Evolutionary conservation across 2,329 filamentous ascomycete genomes (phyloP).

Genomic region (Drechslera avenae): DNA sequence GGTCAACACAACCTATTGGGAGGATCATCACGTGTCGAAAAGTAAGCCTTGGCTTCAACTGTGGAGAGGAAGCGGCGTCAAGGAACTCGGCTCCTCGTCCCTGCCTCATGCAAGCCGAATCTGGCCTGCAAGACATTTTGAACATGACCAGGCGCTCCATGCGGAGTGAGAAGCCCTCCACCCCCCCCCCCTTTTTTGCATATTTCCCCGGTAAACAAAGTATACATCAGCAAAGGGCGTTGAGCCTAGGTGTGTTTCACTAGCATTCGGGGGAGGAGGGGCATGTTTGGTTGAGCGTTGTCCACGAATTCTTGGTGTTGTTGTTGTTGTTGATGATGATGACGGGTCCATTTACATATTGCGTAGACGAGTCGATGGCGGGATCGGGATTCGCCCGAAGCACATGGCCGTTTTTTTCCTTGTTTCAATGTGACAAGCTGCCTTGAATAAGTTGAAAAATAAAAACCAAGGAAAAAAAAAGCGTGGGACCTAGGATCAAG

Average conservation of each 20-base stretch:
- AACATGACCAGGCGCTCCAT: neutral
- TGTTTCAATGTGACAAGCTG: constrained; percentile 8
- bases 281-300: constrained; percentile 3
- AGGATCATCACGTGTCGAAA: no score
- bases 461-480: constrained; percentile 3
- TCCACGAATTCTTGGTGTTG: no score
- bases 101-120: no score
- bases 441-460: no score
- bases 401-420: constrained; percentile 14
- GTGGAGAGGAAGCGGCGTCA: no score
- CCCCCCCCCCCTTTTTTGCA: no score
- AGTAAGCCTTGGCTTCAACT: no score
- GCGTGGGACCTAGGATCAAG: constrained; percentile 3
- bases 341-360: constrained; percentile 1
- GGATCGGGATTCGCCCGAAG: constrained; percentile 12
- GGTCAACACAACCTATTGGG: no score
- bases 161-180: neutral
- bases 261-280: neutral
- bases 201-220: neutral
- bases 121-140: no score
- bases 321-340: neutral
- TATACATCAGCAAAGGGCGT: constrained; percentile 1
- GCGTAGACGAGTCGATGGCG: constrained; percentile 4
- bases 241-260: neutral
- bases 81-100: no score